Conservation (phyloP, 164 flowering plant species). For the Liriodendron chinense region DNA sequence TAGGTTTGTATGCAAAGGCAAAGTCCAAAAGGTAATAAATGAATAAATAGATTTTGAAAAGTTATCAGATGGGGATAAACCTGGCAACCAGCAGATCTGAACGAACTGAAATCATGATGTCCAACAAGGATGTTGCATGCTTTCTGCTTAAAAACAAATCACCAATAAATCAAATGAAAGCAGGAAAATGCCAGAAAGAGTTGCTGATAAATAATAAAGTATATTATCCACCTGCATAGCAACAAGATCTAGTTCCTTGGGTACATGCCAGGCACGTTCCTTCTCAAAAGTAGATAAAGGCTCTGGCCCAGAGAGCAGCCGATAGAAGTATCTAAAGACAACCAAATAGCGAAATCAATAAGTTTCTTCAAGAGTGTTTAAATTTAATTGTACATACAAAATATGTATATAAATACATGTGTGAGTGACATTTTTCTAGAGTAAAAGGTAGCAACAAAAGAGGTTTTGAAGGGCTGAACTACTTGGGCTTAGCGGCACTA, state of each 20-base stretch:
- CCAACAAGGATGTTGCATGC: constrained; percentile 85
- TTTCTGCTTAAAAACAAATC: constrained; percentile 41
- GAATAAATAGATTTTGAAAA: not conserved
- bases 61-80: constrained; percentile 23
- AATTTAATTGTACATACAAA: not conserved
- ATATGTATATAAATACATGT: not conserved
- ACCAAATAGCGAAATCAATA: not conserved
- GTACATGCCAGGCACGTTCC: constrained; percentile 92
- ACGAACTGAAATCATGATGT: constrained; percentile 90
- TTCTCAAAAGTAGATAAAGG: constrained; percentile 79
- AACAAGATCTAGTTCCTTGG: constrained; percentile 57
- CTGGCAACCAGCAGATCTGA: constrained; percentile 94
- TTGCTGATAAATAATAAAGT: not conserved
- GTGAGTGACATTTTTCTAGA: not conserved
- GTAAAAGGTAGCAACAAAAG: not conserved
- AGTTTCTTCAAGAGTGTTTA: not conserved
- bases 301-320: constrained; percentile 75
- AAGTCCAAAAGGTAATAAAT: no score
- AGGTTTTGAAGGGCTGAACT: not conserved
- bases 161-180: constrained; percentile 8
- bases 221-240: constrained; percentile 69
- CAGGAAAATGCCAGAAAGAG: not conserved
- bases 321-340: constrained; percentile 72
- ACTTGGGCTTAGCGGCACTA: no score
- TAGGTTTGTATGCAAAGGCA: no score